phyloP scores from a whole-genome alignment of 768 basidiomycete genomes.

The Baorangia bicolor region DNA sequence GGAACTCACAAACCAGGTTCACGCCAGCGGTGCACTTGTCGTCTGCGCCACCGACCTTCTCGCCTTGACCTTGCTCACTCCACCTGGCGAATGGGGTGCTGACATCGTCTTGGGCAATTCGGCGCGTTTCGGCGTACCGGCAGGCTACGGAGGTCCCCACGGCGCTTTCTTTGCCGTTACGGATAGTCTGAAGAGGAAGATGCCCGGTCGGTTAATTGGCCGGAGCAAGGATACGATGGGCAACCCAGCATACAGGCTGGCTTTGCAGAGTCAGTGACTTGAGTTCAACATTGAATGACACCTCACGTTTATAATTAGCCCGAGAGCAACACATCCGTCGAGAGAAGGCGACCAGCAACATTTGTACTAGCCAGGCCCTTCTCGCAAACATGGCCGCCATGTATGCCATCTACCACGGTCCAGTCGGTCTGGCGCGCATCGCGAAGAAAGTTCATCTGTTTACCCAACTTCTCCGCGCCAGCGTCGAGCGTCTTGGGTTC shows the following conservation, averaged over 20 bases:
- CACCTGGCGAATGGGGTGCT: conserved; percentile 98
- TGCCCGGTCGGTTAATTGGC: conserved; percentile 97
- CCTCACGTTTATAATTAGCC: conserved; percentile 45
- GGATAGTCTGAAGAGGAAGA: conserved; percentile 91
- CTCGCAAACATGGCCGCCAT: conserved; percentile 99
- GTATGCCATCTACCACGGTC: conserved; percentile 97
- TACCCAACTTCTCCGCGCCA: conserved; percentile 69
- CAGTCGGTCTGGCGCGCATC: conserved; percentile 78
- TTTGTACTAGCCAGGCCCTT: conserved; percentile 96
- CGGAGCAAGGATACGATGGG: conserved; percentile 83
- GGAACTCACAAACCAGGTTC: conserved; percentile 62
- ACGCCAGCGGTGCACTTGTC: conserved; percentile 76
- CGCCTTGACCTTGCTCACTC: conserved; percentile 87
- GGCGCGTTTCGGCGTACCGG: conserved; percentile 94
- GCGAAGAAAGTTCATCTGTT: conserved; percentile 89
- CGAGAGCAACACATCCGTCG: conserved; percentile 97
- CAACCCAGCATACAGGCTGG: conserved; percentile 85
- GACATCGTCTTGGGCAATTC: conserved; percentile 95
- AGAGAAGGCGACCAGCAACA: conserved; percentile 97
- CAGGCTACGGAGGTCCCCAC: conserved; percentile 97
- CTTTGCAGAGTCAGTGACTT: conserved; percentile 79
- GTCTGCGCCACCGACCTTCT: conserved; percentile 90
- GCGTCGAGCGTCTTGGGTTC: conserved; percentile 74
- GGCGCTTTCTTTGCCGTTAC: conserved; percentile 96
- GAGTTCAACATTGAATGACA: neutral